These are phyloP conservation scores for Crithidia acanthocephali DNA, from an alignment of 208 protist species.

Conservation along the genomic window DNA sequence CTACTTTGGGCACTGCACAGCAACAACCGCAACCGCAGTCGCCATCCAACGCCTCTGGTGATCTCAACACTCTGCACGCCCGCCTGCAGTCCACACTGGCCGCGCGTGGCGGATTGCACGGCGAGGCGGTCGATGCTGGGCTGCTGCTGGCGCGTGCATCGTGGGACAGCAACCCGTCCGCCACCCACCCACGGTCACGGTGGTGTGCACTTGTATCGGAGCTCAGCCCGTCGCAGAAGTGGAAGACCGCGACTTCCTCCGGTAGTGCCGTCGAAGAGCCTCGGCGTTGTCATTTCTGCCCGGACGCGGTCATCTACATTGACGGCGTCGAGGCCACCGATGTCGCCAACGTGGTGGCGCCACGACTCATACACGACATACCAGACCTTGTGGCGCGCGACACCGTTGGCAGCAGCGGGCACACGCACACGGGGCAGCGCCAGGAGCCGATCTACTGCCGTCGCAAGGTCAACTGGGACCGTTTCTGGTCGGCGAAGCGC, in stretches of 20 bases:
- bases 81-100: conserved; percentile 1
- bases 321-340: conserved; percentile 64
- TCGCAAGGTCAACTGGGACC: conserved; percentile 11
- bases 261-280: too few relatives aligned
- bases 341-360: conserved; percentile 43
- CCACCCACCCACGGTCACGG: background rate
- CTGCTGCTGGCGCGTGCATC: background rate
- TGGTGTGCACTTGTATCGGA: background rate
- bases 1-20: background rate
- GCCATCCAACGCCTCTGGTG: background rate
- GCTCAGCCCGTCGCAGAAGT: background rate
- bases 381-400: conserved; percentile 1
- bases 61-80: background rate
- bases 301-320: conserved; percentile 70
- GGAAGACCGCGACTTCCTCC: too few relatives aligned
- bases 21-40: background rate
- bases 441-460: conserved; percentile 29
- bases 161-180: background rate
- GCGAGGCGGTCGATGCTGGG: background rate
- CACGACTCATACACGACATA: conserved; percentile 41
- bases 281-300: conserved; percentile 25
- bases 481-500: conserved; percentile 21
- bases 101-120: background rate
- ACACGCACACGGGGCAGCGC: conserved; percentile 19
- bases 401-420: background rate